Evolutionary conservation across 2,329 filamentous ascomycete species (phyloP).

Genomic region (Colletotrichum falcatum): DNA sequence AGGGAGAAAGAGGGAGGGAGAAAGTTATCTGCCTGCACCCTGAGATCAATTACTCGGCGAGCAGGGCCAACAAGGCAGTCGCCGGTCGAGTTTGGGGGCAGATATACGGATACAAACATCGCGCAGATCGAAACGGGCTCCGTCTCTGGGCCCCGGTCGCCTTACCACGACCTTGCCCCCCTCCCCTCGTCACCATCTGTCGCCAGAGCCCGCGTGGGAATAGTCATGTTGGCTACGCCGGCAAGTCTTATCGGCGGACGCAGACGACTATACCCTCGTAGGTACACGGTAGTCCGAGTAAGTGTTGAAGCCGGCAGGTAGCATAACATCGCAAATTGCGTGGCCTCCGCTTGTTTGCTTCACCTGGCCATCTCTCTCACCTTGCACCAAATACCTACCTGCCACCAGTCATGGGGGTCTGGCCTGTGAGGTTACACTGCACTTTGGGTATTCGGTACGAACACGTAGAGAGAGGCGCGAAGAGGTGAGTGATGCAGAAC

Average conservation of each 20-base stretch:
- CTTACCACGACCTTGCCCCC: neutral
- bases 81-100: neutral
- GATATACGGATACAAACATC: constrained; percentile 4
- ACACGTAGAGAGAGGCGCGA: neutral
- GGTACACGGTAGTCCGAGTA: neutral
- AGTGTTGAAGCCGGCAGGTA: constrained; percentile 2
- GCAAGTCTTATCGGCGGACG: neutral
- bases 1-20: neutral
- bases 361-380: neutral
- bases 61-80: constrained; percentile 4
- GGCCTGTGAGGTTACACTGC: neutral
- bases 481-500: constrained; percentile 6
- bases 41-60: constrained; percentile 8
- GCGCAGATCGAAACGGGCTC: constrained; percentile 11
- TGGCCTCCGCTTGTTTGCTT: constrained; percentile 15
- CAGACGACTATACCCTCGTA: neutral
- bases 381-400: neutral
- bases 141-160: neutral
- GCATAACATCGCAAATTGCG: constrained; percentile 17
- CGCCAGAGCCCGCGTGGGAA: neutral
- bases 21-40: constrained; percentile 1
- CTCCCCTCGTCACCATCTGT: neutral
- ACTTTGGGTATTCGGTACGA: neutral
- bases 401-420: neutral
- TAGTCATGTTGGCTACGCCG: neutral